Conservation (phyloP, 179 eudicot species). For the Drosera spatulata region DNA sequence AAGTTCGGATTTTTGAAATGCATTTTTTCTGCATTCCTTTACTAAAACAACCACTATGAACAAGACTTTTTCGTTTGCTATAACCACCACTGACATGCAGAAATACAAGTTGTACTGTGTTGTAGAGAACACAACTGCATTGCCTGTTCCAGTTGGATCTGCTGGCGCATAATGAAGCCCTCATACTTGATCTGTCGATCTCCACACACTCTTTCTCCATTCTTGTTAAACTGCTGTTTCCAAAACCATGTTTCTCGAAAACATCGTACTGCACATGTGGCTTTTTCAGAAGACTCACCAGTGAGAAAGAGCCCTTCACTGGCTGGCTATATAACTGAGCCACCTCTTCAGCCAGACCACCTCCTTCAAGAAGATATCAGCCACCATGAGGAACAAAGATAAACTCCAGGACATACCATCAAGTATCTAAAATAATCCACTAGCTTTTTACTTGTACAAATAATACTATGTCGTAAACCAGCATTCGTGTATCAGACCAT, state of each 20-base stretch:
- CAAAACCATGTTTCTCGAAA: conserved; percentile 87
- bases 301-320: conserved; percentile 58
- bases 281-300: conserved; percentile 86
- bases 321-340: conserved; percentile 62
- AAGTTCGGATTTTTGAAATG: too few relatives aligned
- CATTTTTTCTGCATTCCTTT: too few relatives aligned
- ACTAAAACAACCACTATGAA: too few relatives aligned
- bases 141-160: conserved; percentile 82
- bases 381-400: background rate
- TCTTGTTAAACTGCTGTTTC: conserved; percentile 47
- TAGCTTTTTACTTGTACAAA: background rate
- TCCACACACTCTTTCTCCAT: conserved; percentile 90
- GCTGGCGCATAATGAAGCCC: conserved; percentile 88
- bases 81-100: too few relatives aligned
- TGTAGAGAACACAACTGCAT: background rate
- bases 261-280: conserved; percentile 75
- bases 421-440: background rate
- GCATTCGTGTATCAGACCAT: too few relatives aligned
- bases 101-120: background rate
- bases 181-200: conserved; percentile 95
- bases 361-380: conserved; percentile 35
- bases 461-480: too few relatives aligned
- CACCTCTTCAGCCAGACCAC: conserved; percentile 66
- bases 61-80: too few relatives aligned
- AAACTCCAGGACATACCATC: background rate